Evolutionary conservation across 2,329 filamentous ascomycete species (phyloP), one percentile per base, ranked within the genome.

Genomic region (Fusarium sp.): DNA sequence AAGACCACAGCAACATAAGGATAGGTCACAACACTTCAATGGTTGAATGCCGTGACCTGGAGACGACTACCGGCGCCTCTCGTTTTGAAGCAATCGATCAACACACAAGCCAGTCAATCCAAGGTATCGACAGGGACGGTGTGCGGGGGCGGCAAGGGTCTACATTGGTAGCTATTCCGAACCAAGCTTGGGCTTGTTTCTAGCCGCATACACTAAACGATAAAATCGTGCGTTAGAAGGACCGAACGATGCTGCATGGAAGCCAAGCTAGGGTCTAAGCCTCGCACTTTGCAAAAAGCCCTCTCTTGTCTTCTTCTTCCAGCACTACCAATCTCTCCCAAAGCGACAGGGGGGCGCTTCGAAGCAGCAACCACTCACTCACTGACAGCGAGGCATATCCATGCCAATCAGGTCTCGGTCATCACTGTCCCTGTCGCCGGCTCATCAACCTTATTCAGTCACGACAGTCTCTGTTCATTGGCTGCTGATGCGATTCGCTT

Each of bases 141-240:
- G 73, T 77, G 75, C 69, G 68, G 76, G 73, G 73, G 74, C 62
- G 66, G 51, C 70, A 74, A 51, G 72, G 60, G 60, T 70, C 57
- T 39, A 51, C 50, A 66, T 70, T 67, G 62, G 66, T 66, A 75
- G 42, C 66, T 32, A 65, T 73, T 72, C 73, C 68, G 64, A 76
- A 63, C 72, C 68, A 76, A 64, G 65, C 69, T 61, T 55, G 58
- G 55, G 61, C 55, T 62, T 68, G 66, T 24, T 63, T 63, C 68
- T 65, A 75, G 66, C 63, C 68, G 62, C 67, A 70, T 68, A 54
- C 71, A 66, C 76, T 76, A 78, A 71, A 68, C 64, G 63, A 61
- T 75, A 66, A 59, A 76, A 78, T 78, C 76, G 76, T 76, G 76
- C 75, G 74, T 78, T 78, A 78, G 76, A 78, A 78, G 76, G 76